Conservation (phyloP, 2,329 filamentous ascomycete species). For the Scytalidium sp. region DNA sequence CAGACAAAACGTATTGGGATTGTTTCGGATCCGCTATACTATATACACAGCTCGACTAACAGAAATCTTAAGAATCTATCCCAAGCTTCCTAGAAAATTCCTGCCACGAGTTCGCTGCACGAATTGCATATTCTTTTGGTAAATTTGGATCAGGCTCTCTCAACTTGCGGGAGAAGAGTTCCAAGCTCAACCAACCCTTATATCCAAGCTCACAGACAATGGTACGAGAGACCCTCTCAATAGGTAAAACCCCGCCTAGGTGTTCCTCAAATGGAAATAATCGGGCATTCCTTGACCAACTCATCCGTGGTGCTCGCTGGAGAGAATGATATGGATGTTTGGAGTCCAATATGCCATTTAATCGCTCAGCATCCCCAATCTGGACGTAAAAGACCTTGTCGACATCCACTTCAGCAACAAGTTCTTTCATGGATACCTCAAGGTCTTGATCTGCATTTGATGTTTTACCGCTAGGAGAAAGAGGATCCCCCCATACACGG, state of each 20-base stretch:
- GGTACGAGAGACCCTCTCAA: neutral
- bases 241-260: neutral
- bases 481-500: conserved; percentile 68
- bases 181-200: conserved; percentile 4
- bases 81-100: too few species aligned
- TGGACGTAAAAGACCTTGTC: conserved; percentile 1
- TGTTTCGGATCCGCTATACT: too few species aligned
- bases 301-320: conserved; percentile 51
- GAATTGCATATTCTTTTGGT: too few species aligned
- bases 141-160: too few species aligned
- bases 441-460: neutral
- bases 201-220: neutral
- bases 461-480: conserved; percentile 30
- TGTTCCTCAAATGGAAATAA: conserved; percentile 1
- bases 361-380: conserved; percentile 1
- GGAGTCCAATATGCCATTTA: neutral
- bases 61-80: too few species aligned
- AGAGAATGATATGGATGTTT: conserved; percentile 38
- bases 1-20: too few species aligned
- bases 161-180: conserved; percentile 1
- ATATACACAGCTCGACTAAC: too few species aligned
- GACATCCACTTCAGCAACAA: neutral
- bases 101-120: too few species aligned
- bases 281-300: neutral
- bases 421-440: neutral